These are phyloP conservation scores for Trichosanthes cucumerina DNA, from an alignment of 306 rosid genomes.

Conservation along the genomic window DNA sequence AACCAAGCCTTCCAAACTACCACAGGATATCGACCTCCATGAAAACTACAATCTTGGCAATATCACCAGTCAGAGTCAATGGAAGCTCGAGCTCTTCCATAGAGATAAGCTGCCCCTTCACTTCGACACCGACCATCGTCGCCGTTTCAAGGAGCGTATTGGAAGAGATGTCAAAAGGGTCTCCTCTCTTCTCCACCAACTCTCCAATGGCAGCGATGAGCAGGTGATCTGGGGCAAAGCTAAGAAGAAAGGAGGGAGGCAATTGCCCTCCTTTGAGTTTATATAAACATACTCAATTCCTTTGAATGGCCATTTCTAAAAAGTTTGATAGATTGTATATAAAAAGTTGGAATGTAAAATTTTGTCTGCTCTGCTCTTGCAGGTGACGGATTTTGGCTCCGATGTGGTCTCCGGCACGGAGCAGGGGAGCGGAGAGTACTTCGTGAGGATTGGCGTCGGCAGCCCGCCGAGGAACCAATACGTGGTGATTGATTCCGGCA, in stretches of 20 bases:
- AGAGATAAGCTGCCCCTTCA: constrained; percentile 42
- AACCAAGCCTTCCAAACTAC: neutral
- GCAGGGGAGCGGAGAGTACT: constrained; percentile 82
- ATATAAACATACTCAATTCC: neutral
- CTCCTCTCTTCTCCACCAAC: constrained; percentile 29
- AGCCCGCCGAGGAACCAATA: constrained; percentile 69
- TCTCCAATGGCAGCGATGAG: constrained; percentile 4
- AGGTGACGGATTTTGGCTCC: constrained; percentile 44
- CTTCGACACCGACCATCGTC: neutral
- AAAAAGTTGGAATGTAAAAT: neutral
- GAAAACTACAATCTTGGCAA: neutral
- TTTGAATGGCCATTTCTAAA: neutral
- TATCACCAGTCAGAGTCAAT: constrained; percentile 1
- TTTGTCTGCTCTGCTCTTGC: neutral
- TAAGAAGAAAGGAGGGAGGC: neutral
- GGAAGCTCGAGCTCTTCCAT: constrained; percentile 53
- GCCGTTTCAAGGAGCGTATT: constrained; percentile 43
- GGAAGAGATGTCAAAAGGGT: constrained; percentile 53
- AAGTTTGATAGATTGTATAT: neutral
- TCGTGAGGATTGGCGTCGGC: constrained; percentile 67
- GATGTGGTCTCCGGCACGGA: constrained; percentile 71
- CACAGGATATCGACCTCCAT: neutral
- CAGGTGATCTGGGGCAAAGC: neutral
- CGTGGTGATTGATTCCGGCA: constrained; percentile 75
- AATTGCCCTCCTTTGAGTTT: neutral